phyloP scores from a whole-genome alignment of 2,329 filamentous ascomycete genomes.

The Talaromyces sp. region DNA sequence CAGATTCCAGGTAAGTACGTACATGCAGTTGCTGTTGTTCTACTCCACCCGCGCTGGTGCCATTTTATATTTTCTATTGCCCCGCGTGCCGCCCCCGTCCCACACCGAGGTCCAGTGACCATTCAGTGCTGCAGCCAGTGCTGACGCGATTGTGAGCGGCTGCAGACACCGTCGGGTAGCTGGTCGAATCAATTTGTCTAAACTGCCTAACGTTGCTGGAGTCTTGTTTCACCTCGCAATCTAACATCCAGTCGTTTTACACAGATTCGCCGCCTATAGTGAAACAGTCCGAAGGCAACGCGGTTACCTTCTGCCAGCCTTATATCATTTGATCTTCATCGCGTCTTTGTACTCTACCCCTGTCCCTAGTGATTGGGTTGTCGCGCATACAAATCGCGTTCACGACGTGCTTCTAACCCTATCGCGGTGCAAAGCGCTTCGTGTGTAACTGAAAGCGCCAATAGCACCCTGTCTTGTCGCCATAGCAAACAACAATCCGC shows the following conservation, averaged over 20 bases:
- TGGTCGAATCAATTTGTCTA: constrained; percentile 39
- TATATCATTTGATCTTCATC: constrained; percentile 5
- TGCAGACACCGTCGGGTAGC: constrained; percentile 35
- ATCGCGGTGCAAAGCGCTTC: constrained; percentile 11
- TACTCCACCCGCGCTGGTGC: constrained; percentile 21
- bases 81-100: constrained; percentile 16
- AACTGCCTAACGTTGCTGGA: constrained; percentile 20
- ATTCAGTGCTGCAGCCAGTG: constrained; percentile 36
- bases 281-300: not conserved
- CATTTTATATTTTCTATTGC: constrained; percentile 11
- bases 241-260: constrained; percentile 11
- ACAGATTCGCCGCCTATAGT: constrained; percentile 7
- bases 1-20: constrained; percentile 28
- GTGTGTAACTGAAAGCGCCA: constrained; percentile 13
- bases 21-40: constrained; percentile 16
- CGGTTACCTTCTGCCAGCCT: not conserved
- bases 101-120: constrained; percentile 38
- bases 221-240: constrained; percentile 24
- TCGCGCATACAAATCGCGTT: constrained; percentile 3
- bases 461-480: constrained; percentile 5
- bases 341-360: not conserved
- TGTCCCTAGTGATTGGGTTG: constrained; percentile 12
- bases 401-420: not conserved
- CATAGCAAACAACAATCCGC: not conserved
- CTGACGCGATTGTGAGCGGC: constrained; percentile 38